Evolutionary conservation across 1,284 basidiomycete species (phyloP).

Genomic region (Bondarzewia mesenterica): DNA sequence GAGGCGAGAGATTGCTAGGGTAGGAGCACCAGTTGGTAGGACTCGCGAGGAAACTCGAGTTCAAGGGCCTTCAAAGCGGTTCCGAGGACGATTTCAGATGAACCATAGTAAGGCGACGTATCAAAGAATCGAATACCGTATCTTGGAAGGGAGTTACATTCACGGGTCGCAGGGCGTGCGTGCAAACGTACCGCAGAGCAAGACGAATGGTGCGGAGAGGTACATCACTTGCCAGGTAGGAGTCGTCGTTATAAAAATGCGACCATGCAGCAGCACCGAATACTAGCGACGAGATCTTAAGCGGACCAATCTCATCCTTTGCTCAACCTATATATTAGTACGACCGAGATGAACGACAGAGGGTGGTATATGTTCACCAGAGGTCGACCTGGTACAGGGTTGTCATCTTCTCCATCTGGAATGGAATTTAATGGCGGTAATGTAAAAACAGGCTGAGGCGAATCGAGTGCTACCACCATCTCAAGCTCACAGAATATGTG

Average conservation of each 20-base stretch:
- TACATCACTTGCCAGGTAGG: constrained; percentile 46
- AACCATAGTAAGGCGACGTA: constrained; percentile 84
- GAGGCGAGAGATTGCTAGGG: constrained; percentile 3
- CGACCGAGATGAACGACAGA: neutral
- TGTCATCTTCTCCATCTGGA: constrained; percentile 43
- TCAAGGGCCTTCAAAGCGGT: constrained; percentile 58
- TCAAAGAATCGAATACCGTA: constrained; percentile 91
- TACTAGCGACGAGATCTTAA: constrained; percentile 42
- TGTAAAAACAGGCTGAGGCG: constrained; percentile 31
- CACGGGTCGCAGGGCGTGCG: neutral
- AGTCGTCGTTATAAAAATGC: constrained; percentile 61
- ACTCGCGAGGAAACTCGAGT: constrained; percentile 69
- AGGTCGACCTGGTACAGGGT: constrained; percentile 32
- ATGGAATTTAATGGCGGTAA: constrained; percentile 33
- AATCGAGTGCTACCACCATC: constrained; percentile 36
- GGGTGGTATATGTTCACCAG: constrained; percentile 22
- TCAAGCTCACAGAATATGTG: too few species aligned
- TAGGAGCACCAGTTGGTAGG: constrained; percentile 80
- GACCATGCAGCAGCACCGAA: constrained; percentile 72
- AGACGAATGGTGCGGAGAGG: constrained; percentile 73
- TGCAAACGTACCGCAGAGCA: constrained; percentile 57
- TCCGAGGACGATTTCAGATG: constrained; percentile 86
- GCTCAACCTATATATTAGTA: neutral
- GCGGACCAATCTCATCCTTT: constrained; percentile 23
- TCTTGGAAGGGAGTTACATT: too few species aligned